Conservation (phyloP, 2,329 filamentous ascomycete genomes). For the Epichloe baconii region DNA sequence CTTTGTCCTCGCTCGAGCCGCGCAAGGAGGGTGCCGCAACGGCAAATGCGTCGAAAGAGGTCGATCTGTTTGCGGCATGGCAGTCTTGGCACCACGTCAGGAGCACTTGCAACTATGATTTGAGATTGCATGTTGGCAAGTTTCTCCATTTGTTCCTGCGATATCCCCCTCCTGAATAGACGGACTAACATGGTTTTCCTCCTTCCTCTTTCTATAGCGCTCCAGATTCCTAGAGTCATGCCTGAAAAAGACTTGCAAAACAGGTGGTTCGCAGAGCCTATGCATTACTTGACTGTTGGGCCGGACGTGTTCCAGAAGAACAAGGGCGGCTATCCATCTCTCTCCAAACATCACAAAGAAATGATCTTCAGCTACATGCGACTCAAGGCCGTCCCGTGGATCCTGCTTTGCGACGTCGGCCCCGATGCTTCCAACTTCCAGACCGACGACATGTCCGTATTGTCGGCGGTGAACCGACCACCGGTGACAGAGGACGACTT, state of each 20-base stretch:
- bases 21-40: conserved; percentile 17
- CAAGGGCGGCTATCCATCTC: conserved; percentile 45
- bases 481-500: conserved; percentile 38
- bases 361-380: conserved; percentile 51
- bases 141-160: conserved; percentile 3
- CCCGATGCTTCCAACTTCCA: conserved; percentile 27
- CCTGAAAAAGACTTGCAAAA: conserved; percentile 48
- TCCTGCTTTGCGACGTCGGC: conserved; percentile 50
- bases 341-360: conserved; percentile 47
- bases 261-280: conserved; percentile 56
- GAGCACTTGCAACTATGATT: conserved; percentile 72
- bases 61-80: conserved; percentile 72
- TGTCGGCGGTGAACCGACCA: conserved; percentile 16
- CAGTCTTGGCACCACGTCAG: conserved; percentile 88
- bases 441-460: conserved; percentile 10
- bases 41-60: conserved; percentile 26
- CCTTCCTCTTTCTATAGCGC: conserved; percentile 22
- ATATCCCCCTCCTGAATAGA: not conserved
- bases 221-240: conserved; percentile 44
- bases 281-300: conserved; percentile 47
- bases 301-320: conserved; percentile 46
- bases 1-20: conserved; percentile 32
- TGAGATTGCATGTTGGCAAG: conserved; percentile 74
- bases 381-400: conserved; percentile 48
- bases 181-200: not conserved